Evolutionary conservation across 1,284 basidiomycete genomes (phyloP).

Genomic region (Chalciporus sp.): DNA sequence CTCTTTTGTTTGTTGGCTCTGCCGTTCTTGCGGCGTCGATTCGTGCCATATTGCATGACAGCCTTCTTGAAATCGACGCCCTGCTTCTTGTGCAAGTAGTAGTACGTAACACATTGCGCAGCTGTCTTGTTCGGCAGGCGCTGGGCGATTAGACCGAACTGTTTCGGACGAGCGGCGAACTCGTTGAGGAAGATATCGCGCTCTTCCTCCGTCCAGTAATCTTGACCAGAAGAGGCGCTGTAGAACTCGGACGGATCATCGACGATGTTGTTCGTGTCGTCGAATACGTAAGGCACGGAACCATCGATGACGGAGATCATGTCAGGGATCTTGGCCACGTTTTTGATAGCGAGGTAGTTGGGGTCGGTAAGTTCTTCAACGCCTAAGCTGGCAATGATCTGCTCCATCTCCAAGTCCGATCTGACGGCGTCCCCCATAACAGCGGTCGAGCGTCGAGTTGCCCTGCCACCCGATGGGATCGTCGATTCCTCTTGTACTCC

Average conservation of each 20-base stretch:
- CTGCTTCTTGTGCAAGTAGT: constrained; percentile 94
- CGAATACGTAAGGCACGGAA: constrained; percentile 64
- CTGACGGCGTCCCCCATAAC: constrained; percentile 87
- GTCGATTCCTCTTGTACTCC: constrained; percentile 40
- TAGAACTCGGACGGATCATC: constrained; percentile 82
- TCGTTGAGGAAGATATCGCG: constrained; percentile 79
- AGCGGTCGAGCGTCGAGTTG: constrained; percentile 74
- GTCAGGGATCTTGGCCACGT: constrained; percentile 91
- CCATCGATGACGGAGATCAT: constrained; percentile 80
- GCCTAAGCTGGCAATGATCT: constrained; percentile 91
- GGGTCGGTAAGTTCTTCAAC: constrained; percentile 93
- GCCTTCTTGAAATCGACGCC: constrained; percentile 83
- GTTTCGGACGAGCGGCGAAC: constrained; percentile 88
- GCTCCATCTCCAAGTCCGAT: constrained; percentile 96
- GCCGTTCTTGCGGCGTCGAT: constrained; percentile 62
- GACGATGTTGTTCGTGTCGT: constrained; percentile 86
- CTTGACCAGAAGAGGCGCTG: constrained; percentile 65
- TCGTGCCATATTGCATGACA: constrained; percentile 63
- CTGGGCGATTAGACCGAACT: constrained; percentile 88
- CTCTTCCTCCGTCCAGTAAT: constrained; percentile 90
- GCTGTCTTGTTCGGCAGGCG: constrained; percentile 85
- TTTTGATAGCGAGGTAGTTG: constrained; percentile 81
- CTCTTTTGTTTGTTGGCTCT: constrained; percentile 71
- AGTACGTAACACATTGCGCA: constrained; percentile 89
- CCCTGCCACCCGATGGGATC: constrained; percentile 54